These are phyloP conservation scores for Pelargonium australe DNA, from an alignment of 441 rosid genomes.

Conservation along the genomic window DNA sequence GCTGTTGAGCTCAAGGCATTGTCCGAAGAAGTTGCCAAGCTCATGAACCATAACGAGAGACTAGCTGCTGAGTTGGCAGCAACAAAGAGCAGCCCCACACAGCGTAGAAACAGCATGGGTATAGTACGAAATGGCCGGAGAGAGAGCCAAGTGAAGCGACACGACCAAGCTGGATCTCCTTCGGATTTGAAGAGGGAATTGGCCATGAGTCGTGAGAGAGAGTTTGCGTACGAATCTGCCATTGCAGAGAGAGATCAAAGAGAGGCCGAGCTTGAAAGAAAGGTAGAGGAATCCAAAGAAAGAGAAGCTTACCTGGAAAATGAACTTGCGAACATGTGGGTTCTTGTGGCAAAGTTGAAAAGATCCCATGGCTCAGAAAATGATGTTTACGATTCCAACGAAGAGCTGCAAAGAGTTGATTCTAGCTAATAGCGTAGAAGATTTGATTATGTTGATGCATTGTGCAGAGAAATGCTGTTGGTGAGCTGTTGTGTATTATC, in stretches of 20 bases:
- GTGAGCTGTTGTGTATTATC: too few relatives aligned
- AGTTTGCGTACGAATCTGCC: conserved; percentile 59
- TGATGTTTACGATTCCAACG: conserved; percentile 30
- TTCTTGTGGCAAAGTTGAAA: conserved; percentile 81
- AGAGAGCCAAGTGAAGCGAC: conserved; percentile 46
- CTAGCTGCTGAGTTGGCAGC: conserved; percentile 58
- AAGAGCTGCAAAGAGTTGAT: conserved; percentile 19
- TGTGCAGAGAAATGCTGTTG: too few relatives aligned
- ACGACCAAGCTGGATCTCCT: conserved; percentile 48
- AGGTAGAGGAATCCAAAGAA: conserved; percentile 75
- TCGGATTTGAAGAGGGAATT: conserved; percentile 74
- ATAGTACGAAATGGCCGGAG: conserved; percentile 59
- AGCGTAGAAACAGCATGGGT: conserved; percentile 37
- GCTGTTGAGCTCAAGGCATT: conserved; percentile 94
- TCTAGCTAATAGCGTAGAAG: too few relatives aligned
- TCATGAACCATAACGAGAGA: conserved; percentile 79
- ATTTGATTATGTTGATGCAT: too few relatives aligned
- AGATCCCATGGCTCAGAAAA: conserved; percentile 50
- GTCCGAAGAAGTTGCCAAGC: conserved; percentile 90
- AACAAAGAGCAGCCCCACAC: conserved; percentile 46
- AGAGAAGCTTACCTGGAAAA: conserved; percentile 94
- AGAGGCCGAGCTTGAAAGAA: conserved; percentile 69
- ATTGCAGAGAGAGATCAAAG: conserved; percentile 59
- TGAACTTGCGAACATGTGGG: conserved; percentile 98
- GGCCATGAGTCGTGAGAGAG: conserved; percentile 60